Conservation (phyloP, 805 yeast species). For the Maudiozyma pseudohumilis region DNA sequence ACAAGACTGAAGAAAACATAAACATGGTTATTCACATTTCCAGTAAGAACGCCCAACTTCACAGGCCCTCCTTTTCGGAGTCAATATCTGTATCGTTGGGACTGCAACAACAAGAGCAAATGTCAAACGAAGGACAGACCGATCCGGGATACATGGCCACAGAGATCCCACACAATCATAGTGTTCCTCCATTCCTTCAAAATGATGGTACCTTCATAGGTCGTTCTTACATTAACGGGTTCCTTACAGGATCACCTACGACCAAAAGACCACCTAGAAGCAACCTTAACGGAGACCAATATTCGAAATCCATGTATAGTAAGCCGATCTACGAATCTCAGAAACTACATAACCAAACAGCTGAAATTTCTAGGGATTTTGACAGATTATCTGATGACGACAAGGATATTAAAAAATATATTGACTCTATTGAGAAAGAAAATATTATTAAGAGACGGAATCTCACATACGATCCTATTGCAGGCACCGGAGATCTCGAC, state of each 20-base stretch:
- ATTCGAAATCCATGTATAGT: constrained; percentile 5
- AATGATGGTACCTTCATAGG: constrained; percentile 17
- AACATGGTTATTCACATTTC: constrained; percentile 2
- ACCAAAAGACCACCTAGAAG: not conserved
- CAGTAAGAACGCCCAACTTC: not conserved
- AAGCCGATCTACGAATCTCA: constrained; percentile 21
- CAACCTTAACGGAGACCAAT: constrained; percentile 9
- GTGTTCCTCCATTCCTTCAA: not conserved
- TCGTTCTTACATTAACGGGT: constrained; percentile 24
- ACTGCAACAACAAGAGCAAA: constrained; percentile 14
- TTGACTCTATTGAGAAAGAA: constrained; percentile 9
- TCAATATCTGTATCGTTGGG: constrained; percentile 27
- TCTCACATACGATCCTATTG: no score
- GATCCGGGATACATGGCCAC: constrained; percentile 1
- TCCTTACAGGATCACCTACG: constrained; percentile 17
- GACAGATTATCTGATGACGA: constrained; percentile 16
- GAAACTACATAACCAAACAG: constrained; percentile 27
- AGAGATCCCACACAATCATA: not conserved
- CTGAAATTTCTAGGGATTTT: constrained; percentile 25
- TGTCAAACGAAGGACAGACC: not conserved
- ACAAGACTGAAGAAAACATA: not conserved
- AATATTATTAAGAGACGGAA: constrained; percentile 1
- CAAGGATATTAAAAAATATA: constrained; percentile 7
- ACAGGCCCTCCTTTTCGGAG: constrained; percentile 16
- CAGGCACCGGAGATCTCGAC: constrained; percentile 2